Base-by-base conservation (phyloP, 1,139 yeast genomes). In the Candida pseudoviswanathii region DNA sequence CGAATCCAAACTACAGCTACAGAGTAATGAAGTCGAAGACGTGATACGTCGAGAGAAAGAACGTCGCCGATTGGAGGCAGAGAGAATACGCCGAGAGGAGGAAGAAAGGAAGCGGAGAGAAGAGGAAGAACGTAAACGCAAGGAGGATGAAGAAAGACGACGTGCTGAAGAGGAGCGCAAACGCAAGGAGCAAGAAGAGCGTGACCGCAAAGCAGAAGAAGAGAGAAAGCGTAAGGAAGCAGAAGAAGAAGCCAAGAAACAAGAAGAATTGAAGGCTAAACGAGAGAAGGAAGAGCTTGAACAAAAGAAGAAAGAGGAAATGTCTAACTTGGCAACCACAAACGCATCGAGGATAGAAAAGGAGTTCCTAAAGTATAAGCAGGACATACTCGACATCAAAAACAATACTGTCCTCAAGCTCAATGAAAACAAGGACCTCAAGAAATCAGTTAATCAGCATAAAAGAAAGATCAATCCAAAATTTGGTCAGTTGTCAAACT, bases 401-500 rank as follows among this genome's bases (percentile, higher is more conserved):
- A 56, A 59, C 1, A 72, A 78, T 25, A 77, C 92, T 34, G 85
- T 81, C 6, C 74, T 69, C 36, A 75, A 73, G 36, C 78, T 85
- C 4, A 62, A 63, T 48, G 54, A 56, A 5, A 70, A 83, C 51
- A 70, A 74, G 30, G 77, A 72, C 24, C 61, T 77, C 44, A 75
- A 79, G 53, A 73, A 73, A 51, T 67, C 66, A 21, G 70, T 77
- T 26, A 77, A 78, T 29, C 66, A 62, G 63, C 67, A 58, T 48
- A 86, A 86, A 62, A 75, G 97, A 48, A 83, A 85, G 58, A 81
- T 94, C 56, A 90, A 90, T 60, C 96, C 97, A 4, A 87, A 86
- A 60, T 83, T 95, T 57, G 98, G 99, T 9, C 98, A 94, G 68
- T 73, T 95, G 51, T 90, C 97, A 1, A 85, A 84, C 60, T 85